Base-by-base conservation (phyloP, 1,139 yeast genomes). In the Zhuliangozyma parablackwelliae region DNA sequence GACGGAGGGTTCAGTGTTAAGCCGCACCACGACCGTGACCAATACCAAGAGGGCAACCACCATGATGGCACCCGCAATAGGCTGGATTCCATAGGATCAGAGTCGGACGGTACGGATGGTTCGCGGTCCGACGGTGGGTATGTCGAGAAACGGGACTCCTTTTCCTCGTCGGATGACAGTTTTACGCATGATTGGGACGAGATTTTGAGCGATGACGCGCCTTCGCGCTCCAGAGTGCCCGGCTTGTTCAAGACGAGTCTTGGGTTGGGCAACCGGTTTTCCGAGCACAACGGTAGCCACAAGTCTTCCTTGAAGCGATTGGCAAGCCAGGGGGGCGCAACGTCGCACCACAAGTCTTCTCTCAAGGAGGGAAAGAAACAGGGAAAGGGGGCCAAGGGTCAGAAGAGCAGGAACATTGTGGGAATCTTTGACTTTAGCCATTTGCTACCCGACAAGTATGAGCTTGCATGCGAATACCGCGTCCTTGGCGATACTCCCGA, bases 401-500 rank as follows among this genome's bases (percentile, higher is more conserved):
- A 54, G 32, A 59, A 49, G 39, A 54, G 52, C 12, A 70, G 59
- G 44, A 86, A 85, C 48, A 57, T 75, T 21, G 82, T 88, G 4
- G 73, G 75, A 1, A 72, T 83, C 4, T 68, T 73, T 42, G 94
- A 89, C 54, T 83, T 83, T 54, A 65, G 75, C 21, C 75, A 82
- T 51, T 60, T 89, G 37, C 70, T 89, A 31, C 96, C 96, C 0
- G 84, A 89, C 24, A 80, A 83, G 44, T 71, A 75, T 53, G 89
- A 84, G 39, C 61, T 90, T 32, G 97, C 96, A 0, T 64, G 73
- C 26, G 92, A 84, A 45, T 90, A 89, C 55, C 65, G 80, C 33
- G 75, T 88, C 1, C 59, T 80, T 36, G 95, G 94, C 1, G 82
- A 72, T 16, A 54, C 78, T 1, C 84, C 94, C 0, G 81, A 77